A percentile compares a stretch with the other conserved stretches of the same genome.
phyloP scores from a whole-genome alignment of 2,329 filamentous ascomycete species.

The Trichoderma sp. region DNA sequence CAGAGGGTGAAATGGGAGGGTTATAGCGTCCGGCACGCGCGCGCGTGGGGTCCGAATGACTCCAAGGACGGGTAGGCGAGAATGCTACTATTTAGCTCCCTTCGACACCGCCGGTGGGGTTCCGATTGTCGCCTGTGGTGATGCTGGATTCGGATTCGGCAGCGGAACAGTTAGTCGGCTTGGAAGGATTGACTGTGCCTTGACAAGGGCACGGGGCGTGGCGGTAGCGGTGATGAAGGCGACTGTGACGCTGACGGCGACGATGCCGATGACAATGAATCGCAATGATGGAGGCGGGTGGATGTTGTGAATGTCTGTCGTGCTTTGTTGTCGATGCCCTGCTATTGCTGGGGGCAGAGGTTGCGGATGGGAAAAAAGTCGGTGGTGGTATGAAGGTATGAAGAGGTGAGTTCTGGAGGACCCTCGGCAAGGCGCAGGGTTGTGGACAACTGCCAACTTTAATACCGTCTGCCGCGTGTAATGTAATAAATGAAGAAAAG shows the following conservation, averaged over 20 bases:
- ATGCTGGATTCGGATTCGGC: not conserved
- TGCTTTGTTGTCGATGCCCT: not conserved
- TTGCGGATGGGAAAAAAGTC: not conserved
- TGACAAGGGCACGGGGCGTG: not conserved
- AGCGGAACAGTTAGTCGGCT: not conserved
- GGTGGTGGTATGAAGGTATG: slow-evolving; percentile 1
- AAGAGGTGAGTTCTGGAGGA: not conserved
- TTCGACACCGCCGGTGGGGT: not conserved
- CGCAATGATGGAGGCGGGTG: not conserved
- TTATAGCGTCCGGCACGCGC: not conserved
- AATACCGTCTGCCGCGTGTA: not conserved
- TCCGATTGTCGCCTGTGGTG: not conserved
- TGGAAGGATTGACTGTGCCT: not conserved
- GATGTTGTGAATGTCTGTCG: not conserved
- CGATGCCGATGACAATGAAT: not conserved
- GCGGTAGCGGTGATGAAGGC: not conserved
- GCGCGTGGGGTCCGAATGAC: not conserved
- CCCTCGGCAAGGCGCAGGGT: not conserved
- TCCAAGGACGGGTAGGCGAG: not conserved
- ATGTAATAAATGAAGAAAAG: not conserved
- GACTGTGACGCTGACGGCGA: not conserved
- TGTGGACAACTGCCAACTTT: slow-evolving; percentile 12
- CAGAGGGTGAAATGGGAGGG: not conserved
- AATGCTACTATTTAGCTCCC: not conserved
- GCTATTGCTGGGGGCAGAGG: not conserved